A percentile compares a stretch with the other conserved stretches of the same genome.
These are phyloP conservation scores for Ogataea ganodermae DNA, from an alignment of 805 yeast genomes.

Conservation along the genomic window DNA sequence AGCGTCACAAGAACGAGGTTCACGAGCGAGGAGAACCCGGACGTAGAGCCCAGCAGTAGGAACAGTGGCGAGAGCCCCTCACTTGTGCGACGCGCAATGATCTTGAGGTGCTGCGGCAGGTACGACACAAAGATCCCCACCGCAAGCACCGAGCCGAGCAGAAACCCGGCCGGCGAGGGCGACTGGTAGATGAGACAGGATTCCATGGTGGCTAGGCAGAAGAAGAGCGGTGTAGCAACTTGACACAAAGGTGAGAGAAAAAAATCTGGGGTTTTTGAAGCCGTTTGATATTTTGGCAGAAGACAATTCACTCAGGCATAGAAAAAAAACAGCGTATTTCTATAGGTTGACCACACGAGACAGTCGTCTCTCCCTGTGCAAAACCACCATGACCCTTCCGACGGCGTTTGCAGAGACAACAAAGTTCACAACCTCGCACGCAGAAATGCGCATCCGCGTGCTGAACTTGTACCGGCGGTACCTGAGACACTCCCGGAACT, in stretches of 20 bases:
- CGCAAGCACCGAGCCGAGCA: slow-evolving; percentile 54
- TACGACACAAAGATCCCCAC: slow-evolving; percentile 71
- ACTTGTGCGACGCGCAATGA: slow-evolving; percentile 58
- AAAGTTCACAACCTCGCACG: slow-evolving; percentile 58
- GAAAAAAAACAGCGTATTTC: neutral
- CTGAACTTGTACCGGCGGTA: slow-evolving; percentile 73
- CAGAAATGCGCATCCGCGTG: slow-evolving; percentile 64
- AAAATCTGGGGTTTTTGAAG: neutral
- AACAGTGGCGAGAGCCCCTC: slow-evolving; percentile 80
- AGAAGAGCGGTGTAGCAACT: neutral
- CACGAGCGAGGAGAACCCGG: slow-evolving; percentile 66
- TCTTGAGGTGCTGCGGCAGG: slow-evolving; percentile 70
- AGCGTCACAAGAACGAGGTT: slow-evolving; percentile 65
- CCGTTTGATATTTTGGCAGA: slow-evolving; percentile 13
- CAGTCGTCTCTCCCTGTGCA: neutral
- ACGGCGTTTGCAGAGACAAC: slow-evolving; percentile 86
- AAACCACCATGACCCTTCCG: slow-evolving; percentile 53
- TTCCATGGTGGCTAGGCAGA: slow-evolving; percentile 2
- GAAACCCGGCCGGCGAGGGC: slow-evolving; percentile 53
- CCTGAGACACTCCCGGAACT: slow-evolving; percentile 54
- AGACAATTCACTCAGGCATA: neutral
- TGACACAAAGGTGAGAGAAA: neutral
- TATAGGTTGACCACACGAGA: neutral
- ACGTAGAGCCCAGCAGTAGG: slow-evolving; percentile 66
- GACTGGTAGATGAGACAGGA: slow-evolving; percentile 45